Percentiles rank a stretch among this genome's conserved stretches.
These are phyloP conservation scores for Penicillium atrosanguineum DNA, from an alignment of 495 filamentous ascomycete species.

Conservation along the genomic window DNA sequence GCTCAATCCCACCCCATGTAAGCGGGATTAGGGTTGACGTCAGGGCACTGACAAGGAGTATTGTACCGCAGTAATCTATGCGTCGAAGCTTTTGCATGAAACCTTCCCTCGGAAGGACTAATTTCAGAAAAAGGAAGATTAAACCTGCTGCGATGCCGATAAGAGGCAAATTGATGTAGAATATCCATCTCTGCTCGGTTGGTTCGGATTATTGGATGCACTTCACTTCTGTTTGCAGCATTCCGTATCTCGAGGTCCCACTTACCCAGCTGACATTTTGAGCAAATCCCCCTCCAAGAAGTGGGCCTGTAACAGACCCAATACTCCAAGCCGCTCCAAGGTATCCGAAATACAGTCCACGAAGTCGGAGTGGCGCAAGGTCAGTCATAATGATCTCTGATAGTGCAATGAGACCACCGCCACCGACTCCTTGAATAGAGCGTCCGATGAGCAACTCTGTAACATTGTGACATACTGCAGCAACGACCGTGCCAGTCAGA, in stretches of 20 bases:
- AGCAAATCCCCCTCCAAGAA: conserved; percentile 1
- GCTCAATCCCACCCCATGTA: conserved; percentile 42
- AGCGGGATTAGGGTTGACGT: conserved; percentile 29
- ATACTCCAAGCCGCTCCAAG: neutral
- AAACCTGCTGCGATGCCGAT: conserved; percentile 5
- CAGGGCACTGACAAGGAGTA: neutral
- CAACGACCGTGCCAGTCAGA: conserved; percentile 42
- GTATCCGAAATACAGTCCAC: conserved; percentile 27
- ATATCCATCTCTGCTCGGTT: too few relatives aligned
- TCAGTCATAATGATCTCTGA: conserved; percentile 33
- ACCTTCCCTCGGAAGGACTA: conserved; percentile 1
- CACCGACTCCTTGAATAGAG: conserved; percentile 29
- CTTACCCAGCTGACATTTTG: too few relatives aligned
- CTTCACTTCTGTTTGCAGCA: too few relatives aligned
- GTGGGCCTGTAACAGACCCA: too few relatives aligned
- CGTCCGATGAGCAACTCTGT: conserved; percentile 27
- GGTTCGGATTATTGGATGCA: too few relatives aligned
- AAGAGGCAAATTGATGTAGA: too few relatives aligned
- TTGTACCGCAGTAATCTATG: conserved; percentile 34
- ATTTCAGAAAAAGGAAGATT: conserved; percentile 10
- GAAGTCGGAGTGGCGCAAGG: conserved; percentile 33
- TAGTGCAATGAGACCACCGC: conserved; percentile 29
- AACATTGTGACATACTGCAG: conserved; percentile 29
- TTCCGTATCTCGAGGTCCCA: too few relatives aligned
- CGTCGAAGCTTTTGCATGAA: conserved; percentile 18